A percentile compares a stretch with the other conserved stretches of the same genome.
Evolutionary conservation across 345 rosid genomes (phyloP).

Genomic region (Dovyalis caffra): DNA sequence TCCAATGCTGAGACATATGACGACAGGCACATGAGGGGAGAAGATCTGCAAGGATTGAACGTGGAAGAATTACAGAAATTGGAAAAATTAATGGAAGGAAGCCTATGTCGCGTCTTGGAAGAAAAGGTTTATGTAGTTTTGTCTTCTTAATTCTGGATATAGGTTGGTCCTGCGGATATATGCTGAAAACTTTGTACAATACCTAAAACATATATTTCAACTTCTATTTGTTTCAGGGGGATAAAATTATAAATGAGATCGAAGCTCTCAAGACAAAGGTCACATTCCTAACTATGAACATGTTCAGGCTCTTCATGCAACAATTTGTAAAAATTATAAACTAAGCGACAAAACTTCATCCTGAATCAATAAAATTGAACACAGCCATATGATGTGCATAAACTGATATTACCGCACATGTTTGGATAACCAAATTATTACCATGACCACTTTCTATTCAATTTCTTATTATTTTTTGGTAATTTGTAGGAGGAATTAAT

Average conservation of each 20-base stretch:
- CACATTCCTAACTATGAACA: neutral
- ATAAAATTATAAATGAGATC: constrained; percentile 23
- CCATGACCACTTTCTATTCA: no score
- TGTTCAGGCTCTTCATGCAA: neutral
- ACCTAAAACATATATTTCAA: neutral
- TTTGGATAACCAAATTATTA: no score
- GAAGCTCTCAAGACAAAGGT: constrained; percentile 31
- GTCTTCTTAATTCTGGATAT: neutral
- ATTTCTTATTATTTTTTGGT: neutral
- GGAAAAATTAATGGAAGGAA: constrained; percentile 23
- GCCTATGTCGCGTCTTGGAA: constrained; percentile 23
- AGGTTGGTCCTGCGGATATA: neutral
- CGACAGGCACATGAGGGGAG: constrained; percentile 35
- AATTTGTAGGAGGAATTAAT: constrained; percentile 28
- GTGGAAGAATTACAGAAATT: constrained; percentile 18
- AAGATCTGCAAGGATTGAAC: constrained; percentile 33
- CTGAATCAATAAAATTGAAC: no score
- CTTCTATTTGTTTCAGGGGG: constrained; percentile 24
- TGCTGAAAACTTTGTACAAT: neutral
- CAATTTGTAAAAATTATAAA: neutral
- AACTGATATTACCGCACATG: no score
- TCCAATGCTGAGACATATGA: neutral
- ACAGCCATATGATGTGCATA: no score
- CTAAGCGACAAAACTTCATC: no score
- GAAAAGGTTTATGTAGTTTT: constrained; percentile 25